Base-by-base conservation (phyloP, 2,329 filamentous ascomycete genomes). In the Eutypella sp. region DNA sequence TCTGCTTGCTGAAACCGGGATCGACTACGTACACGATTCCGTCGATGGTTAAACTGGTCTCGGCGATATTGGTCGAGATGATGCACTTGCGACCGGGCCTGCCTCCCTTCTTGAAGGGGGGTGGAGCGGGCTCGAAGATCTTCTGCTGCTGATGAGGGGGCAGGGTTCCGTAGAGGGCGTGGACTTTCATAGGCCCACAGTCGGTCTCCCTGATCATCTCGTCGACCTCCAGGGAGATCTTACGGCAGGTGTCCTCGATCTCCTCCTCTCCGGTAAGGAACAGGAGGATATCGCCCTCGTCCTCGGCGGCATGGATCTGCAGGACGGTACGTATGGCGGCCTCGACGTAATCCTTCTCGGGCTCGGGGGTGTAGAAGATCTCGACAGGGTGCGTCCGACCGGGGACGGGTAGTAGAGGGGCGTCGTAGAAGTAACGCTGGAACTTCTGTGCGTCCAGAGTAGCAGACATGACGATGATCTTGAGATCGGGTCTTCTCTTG, bases 11-110 rank as follows among this genome's bases (percentile, higher is more conserved):
- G 74, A 99, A 99, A 29, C 93, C 93, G 2, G 93, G 92, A 61
- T 99, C 93, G n/a, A 99, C 92, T 27, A 99, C 93, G 62, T 96
- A 99, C 29, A 99, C 93, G 53, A 99, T 99, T 64, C 93, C 93
- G 63, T 99, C 93, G 50, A 99, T 99, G 40, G 93, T 99, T 68
- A 99, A 81, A 60, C 86, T 92, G 0, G 93, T 99, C 73, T 99
- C 93, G 38, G 93, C 93, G 67, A 99, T 99, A 68, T 99, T 99
- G 55, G 93, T 99, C 9, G 91, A 89, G 24, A 99, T 79, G 57
- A 99, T 95, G 63, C 84, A 85, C 68, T 99, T 99, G 51, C 93
- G 81, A n/a, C 93, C 93, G 1, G 93, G 88, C 19, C 84, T 79
- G 31, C 92, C 92, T 45, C 87, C 89, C 44, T 82, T 79, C 55